Percentiles rank a stretch among this genome's conserved stretches.
These are phyloP conservation scores for Yamadazyma mexicana DNA, from an alignment of 1,139 yeast genomes.

Conservation along the genomic window DNA sequence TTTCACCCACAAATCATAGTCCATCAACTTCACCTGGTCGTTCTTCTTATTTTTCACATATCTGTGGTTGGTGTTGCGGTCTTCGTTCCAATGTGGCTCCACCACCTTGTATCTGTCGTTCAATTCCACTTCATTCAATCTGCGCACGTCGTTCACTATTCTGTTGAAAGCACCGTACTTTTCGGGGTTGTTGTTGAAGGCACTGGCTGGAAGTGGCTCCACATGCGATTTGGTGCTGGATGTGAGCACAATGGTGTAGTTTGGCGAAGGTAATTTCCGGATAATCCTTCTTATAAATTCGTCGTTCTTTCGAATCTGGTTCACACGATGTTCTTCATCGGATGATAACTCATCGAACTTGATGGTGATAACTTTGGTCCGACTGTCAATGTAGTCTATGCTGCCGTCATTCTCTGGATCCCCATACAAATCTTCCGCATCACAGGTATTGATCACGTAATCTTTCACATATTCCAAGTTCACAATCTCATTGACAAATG, in stretches of 20 bases:
- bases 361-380: conserved; percentile 59
- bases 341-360: conserved; percentile 46
- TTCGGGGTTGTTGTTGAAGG: conserved; percentile 30
- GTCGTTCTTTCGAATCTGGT: conserved; percentile 44
- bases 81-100: conserved; percentile 33
- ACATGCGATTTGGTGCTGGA: conserved; percentile 20
- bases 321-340: conserved; percentile 19
- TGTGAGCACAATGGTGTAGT: conserved; percentile 54
- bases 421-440: conserved; percentile 43
- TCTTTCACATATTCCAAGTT: conserved; percentile 50
- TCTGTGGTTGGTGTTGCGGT: conserved; percentile 32
- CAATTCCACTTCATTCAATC: conserved; percentile 55
- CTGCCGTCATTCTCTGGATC: conserved; percentile 43
- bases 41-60: conserved; percentile 32
- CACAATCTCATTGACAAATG: conserved; percentile 47
- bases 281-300: conserved; percentile 49
- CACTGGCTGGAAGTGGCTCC: conserved; percentile 33
- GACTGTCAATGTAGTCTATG: conserved; percentile 55
- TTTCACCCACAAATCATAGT: conserved; percentile 39
- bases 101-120: conserved; percentile 43
- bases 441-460: conserved; percentile 46
- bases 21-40: conserved; percentile 40
- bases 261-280: conserved; percentile 70
- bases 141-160: conserved; percentile 44
- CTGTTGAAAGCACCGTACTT: conserved; percentile 46